Evolutionary conservation across 495 filamentous ascomycete species (phyloP).

Genomic region (Penicillium cataractarum): DNA sequence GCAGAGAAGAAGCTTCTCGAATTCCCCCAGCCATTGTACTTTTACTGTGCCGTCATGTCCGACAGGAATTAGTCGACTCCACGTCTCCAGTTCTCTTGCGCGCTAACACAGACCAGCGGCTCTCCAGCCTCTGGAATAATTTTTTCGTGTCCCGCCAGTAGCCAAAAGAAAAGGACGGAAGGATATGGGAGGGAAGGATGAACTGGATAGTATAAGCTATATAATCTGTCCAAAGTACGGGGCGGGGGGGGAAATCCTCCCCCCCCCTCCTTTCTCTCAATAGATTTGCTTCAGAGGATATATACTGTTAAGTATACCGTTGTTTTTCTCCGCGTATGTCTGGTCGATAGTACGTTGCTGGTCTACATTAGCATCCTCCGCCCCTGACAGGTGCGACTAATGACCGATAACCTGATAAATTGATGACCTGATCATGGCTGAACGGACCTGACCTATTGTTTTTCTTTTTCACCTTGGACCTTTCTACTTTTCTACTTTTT

Average conservation of each 20-base stretch:
- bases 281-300: not conserved
- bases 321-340: not conserved
- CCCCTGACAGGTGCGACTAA: constrained; percentile 3
- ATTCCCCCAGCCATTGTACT: constrained; percentile 8
- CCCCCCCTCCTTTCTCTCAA: not conserved
- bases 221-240: not conserved
- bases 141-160: constrained; percentile 25
- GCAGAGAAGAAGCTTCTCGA: constrained; percentile 26
- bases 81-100: constrained; percentile 33
- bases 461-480: not conserved
- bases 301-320: not conserved
- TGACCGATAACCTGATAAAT: constrained; percentile 3
- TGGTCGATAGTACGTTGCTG: not conserved
- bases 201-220: not conserved
- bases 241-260: not conserved
- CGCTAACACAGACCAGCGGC: constrained; percentile 43
- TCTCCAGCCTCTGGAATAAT: constrained; percentile 38
- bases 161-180: constrained; percentile 14
- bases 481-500: not conserved
- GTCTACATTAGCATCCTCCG: constrained; percentile 1
- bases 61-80: constrained; percentile 19
- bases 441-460: not conserved
- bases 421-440: constrained; percentile 9
- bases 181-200: not conserved
- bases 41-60: constrained; percentile 12